These are phyloP conservation scores for Colletotrichum sp. DNA, from an alignment of 2,329 filamentous ascomycete genomes.

Conservation along the genomic window DNA sequence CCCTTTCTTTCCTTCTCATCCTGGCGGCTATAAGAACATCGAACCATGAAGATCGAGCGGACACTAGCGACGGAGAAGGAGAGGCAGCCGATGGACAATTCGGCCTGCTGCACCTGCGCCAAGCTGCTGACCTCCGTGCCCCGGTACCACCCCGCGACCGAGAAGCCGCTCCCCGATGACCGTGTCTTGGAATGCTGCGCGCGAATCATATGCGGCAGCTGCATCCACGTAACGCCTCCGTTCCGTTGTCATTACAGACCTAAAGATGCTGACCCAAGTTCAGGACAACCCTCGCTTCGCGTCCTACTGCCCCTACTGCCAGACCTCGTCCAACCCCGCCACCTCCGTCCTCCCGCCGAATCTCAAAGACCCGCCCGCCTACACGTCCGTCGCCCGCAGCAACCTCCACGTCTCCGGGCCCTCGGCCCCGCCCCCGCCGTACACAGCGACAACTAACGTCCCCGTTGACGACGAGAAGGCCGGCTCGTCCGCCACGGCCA, in stretches of 20 bases:
- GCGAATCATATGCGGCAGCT: conserved; percentile 73
- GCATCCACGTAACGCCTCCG: conserved; percentile 60
- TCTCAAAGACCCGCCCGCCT: conserved; percentile 71
- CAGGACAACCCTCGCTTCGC: conserved; percentile 72
- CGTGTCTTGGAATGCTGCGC: conserved; percentile 72
- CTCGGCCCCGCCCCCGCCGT: conserved; percentile 43
- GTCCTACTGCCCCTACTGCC: conserved; percentile 75
- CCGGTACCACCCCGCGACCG: conserved; percentile 55
- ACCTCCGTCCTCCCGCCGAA: conserved; percentile 65
- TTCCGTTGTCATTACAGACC: background rate
- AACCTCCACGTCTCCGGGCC: conserved; percentile 19
- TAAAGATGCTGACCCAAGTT: background rate
- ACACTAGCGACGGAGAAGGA: background rate
- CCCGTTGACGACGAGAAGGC: conserved; percentile 32
- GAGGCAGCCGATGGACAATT: conserved; percentile 11
- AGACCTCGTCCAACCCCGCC: conserved; percentile 60
- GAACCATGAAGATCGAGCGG: background rate
- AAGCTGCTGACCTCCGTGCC: conserved; percentile 60
- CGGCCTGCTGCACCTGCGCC: conserved; percentile 74
- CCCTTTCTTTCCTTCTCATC: background rate
- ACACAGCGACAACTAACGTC: conserved; percentile 25
- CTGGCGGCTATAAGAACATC: background rate
- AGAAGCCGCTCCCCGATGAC: conserved; percentile 65
- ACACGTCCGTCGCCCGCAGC: conserved; percentile 46
- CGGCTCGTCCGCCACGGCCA: background rate